phyloP scores from a whole-genome alignment of 768 basidiomycete species.

The Termitomyces sp. region DNA sequence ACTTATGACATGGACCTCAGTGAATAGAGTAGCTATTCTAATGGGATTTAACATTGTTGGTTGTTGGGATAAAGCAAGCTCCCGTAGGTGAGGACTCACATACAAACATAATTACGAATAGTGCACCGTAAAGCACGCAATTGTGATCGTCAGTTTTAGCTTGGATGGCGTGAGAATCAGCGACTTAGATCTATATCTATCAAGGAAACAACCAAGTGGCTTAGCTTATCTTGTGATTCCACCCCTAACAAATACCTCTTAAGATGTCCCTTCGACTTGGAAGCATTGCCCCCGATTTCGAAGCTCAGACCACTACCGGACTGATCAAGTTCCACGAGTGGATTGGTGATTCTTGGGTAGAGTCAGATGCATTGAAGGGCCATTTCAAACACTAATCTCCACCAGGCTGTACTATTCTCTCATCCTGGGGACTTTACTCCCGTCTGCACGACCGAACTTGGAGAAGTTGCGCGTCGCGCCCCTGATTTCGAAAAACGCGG shows the following conservation, averaged over 20 bases:
- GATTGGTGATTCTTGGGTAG: constrained; percentile 84
- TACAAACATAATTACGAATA: no score
- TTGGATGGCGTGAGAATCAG: constrained; percentile 50
- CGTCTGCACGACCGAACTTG: constrained; percentile 95
- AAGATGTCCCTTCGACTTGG: constrained; percentile 71
- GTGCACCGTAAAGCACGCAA: constrained; percentile 48
- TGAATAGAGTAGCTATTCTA: no score
- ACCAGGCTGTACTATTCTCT: constrained; percentile 82
- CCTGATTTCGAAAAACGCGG: constrained; percentile 81
- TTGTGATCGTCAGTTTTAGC: constrained; percentile 29
- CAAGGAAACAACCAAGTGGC: not conserved
- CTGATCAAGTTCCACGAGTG: constrained; percentile 90
- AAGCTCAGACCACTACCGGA: constrained; percentile 84
- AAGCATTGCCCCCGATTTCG: constrained; percentile 85
- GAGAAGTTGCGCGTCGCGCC: constrained; percentile 86
- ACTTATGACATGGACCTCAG: no score
- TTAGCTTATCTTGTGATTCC: not conserved
- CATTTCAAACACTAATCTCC: constrained; percentile 1
- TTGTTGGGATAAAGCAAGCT: no score
- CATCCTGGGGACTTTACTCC: constrained; percentile 94
- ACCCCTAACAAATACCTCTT: not conserved
- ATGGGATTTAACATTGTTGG: no score
- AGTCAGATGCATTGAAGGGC: constrained; percentile 13
- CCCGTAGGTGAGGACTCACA: no score
- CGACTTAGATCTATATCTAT: constrained; percentile 42